phyloP scores from a whole-genome alignment of 768 basidiomycete species.

The Hortiboletus flavorubellus region DNA sequence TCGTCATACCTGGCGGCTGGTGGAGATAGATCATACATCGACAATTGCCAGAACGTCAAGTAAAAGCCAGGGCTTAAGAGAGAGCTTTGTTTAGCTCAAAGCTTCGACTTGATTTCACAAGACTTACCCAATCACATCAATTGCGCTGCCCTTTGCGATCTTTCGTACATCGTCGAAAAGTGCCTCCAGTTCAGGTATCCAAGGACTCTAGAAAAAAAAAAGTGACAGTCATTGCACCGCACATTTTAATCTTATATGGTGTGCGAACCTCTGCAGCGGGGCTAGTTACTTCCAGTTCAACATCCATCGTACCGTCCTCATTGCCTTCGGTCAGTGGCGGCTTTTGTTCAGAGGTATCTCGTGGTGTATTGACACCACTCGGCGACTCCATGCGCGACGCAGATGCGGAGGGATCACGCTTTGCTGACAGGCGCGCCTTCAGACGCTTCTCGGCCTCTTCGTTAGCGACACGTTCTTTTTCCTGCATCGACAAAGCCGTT shows the following conservation, averaged over 20 bases:
- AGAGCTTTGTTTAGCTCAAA: conserved; percentile 4
- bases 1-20: conserved; percentile 78
- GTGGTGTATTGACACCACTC: conserved; percentile 32
- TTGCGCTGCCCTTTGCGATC: conserved; percentile 63
- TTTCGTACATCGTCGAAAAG: conserved; percentile 75
- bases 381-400: conserved; percentile 67
- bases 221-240: conserved; percentile 6
- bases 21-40: conserved; percentile 83
- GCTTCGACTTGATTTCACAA: conserved; percentile 1
- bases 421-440: conserved; percentile 71
- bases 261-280: conserved; percentile 25
- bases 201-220: conserved; percentile 51
- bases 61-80: conserved; percentile 80
- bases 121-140: conserved; percentile 69
- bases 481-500: conserved; percentile 60
- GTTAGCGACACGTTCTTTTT: conserved; percentile 64
- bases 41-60: conserved; percentile 94
- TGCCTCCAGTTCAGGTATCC: conserved; percentile 70
- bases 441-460: conserved; percentile 79
- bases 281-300: conserved; percentile 35
- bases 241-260: background rate
- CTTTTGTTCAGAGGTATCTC: conserved; percentile 26
- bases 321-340: conserved; percentile 30
- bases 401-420: conserved; percentile 60
- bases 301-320: conserved; percentile 54